Conservation (phyloP, 2,329 filamentous ascomycete species). For the Aspergillus hortae region DNA sequence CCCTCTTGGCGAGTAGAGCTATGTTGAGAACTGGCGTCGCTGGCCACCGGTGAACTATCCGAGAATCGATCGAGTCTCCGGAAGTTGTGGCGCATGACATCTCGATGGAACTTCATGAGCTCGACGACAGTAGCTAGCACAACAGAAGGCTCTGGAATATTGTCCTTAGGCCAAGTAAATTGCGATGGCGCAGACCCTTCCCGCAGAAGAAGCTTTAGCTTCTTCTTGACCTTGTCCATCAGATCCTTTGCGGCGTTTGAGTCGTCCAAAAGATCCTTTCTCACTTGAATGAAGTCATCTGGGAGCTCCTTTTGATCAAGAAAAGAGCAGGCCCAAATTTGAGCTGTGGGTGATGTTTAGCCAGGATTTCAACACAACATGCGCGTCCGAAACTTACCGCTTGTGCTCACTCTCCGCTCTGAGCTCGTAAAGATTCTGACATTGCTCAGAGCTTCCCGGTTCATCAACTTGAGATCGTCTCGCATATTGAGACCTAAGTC, state of each 20-base stretch:
- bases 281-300: slow-evolving; percentile 80
- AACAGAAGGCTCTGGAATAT: slow-evolving; percentile 89
- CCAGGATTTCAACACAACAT: slow-evolving; percentile 1
- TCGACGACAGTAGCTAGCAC: slow-evolving; percentile 90
- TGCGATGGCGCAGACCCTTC: slow-evolving; percentile 93
- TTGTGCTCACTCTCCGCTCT: slow-evolving; percentile 88
- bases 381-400: slow-evolving; percentile 43
- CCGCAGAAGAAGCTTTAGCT: slow-evolving; percentile 85
- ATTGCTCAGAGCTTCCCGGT: slow-evolving; percentile 85
- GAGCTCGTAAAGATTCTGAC: slow-evolving; percentile 95
- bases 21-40: not conserved
- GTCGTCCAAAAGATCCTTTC: slow-evolving; percentile 93
- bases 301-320: slow-evolving; percentile 80
- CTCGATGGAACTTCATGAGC: slow-evolving; percentile 94
- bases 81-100: slow-evolving; percentile 94
- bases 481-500: slow-evolving; percentile 95
- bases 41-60: not conserved
- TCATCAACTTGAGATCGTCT: slow-evolving; percentile 89
- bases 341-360: slow-evolving; percentile 51
- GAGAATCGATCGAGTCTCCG: slow-evolving; percentile 64
- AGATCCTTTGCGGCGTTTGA: slow-evolving; percentile 98
- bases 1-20: slow-evolving; percentile 23
- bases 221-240: slow-evolving; percentile 99
- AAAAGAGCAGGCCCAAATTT: slow-evolving; percentile 92
- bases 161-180: slow-evolving; percentile 93